phyloP scores from a whole-genome alignment of 2,329 filamentous ascomycete genomes.

The Macrophomina phaseolina region DNA sequence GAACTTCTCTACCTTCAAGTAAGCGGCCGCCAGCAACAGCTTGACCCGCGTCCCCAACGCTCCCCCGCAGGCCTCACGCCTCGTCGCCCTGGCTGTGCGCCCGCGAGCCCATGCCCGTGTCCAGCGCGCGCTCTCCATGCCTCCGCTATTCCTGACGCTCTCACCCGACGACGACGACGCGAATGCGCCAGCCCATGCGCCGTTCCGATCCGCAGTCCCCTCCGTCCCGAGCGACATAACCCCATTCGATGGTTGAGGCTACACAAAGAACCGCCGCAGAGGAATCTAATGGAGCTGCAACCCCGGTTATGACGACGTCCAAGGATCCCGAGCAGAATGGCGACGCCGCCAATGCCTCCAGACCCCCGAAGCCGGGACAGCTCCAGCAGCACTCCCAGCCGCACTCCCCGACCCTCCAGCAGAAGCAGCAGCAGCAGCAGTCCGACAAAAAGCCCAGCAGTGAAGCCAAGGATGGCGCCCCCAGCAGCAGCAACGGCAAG shows the following conservation, averaged over 20 bases:
- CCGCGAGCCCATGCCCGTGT: not conserved
- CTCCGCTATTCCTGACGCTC: slow-evolving; percentile 25
- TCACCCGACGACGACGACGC: slow-evolving; percentile 25
- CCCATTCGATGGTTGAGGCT: slow-evolving; percentile 46
- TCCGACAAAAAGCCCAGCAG: not conserved
- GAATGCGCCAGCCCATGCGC: slow-evolving; percentile 28
- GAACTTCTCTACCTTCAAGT: slow-evolving; percentile 20
- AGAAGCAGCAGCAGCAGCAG: not conserved
- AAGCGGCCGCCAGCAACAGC: slow-evolving; percentile 18
- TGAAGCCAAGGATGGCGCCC: slow-evolving; percentile 14
- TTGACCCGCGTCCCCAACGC: not conserved
- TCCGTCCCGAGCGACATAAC: slow-evolving; percentile 30
- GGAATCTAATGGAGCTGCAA: slow-evolving; percentile 42
- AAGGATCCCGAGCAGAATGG: slow-evolving; percentile 39
- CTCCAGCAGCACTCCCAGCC: not conserved
- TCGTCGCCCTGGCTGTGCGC: not conserved
- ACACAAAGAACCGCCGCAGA: slow-evolving; percentile 36
- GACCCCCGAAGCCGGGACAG: slow-evolving; percentile 33
- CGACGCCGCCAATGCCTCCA: slow-evolving; percentile 34
- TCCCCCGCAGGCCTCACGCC: not conserved
- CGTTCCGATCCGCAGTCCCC: slow-evolving; percentile 32
- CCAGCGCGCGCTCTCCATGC: slow-evolving; percentile 24
- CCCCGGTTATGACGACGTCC: slow-evolving; percentile 41
- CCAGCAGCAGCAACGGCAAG: not conserved
- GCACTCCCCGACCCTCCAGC: slow-evolving; percentile 1